Conservation (phyloP, 768 basidiomycete genomes). For the Leccinum incarnatum region DNA sequence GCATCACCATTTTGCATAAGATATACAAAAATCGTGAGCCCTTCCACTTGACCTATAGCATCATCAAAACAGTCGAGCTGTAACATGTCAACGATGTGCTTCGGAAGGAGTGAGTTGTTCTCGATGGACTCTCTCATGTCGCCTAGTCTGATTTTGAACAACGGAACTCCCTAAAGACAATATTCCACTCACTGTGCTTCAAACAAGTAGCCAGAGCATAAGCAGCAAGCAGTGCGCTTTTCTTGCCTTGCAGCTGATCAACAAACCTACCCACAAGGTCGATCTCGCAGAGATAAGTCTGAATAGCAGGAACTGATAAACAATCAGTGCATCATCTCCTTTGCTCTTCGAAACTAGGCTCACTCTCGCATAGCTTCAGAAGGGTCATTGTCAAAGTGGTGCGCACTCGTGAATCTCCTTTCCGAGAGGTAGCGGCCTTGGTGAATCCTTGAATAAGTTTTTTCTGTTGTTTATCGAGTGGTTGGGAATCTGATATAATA, state of each 20-base stretch:
- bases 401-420: slow-evolving; percentile 10
- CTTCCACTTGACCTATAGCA: slow-evolving; percentile 22
- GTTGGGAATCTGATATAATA: too few species aligned
- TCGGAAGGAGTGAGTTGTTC: not conserved
- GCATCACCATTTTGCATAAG: slow-evolving; percentile 19
- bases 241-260: slow-evolving; percentile 15
- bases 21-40: slow-evolving; percentile 23
- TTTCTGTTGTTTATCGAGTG: too few species aligned
- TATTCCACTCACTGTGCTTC: slow-evolving; percentile 9
- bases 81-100: slow-evolving; percentile 19
- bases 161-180: not conserved
- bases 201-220: slow-evolving; percentile 20
- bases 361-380: slow-evolving; percentile 23
- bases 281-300: slow-evolving; percentile 7
- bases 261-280: slow-evolving; percentile 10
- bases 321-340: not conserved
- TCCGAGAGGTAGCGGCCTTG: not conserved
- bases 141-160: slow-evolving; percentile 1
- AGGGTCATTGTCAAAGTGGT: slow-evolving; percentile 24
- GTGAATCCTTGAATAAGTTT: too few species aligned
- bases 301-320: slow-evolving; percentile 7
- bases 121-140: slow-evolving; percentile 13
- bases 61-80: slow-evolving; percentile 23
- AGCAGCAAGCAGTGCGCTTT: slow-evolving; percentile 19
- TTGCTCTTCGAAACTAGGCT: not conserved